Conservation (phyloP, 2,329 filamentous ascomycete genomes). For the Colletotrichum sp. region DNA sequence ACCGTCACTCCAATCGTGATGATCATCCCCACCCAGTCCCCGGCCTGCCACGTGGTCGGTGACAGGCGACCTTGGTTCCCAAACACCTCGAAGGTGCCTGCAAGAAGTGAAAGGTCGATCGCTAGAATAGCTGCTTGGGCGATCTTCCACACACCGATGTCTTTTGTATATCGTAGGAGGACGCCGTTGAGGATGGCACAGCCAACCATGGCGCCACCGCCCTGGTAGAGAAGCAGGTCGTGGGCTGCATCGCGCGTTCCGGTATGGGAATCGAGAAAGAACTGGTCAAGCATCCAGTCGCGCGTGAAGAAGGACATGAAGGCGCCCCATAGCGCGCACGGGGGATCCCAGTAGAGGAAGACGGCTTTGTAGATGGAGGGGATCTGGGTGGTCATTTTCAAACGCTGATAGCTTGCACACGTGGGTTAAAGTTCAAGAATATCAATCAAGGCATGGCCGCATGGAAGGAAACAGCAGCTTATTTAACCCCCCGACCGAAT, state of each 20-base stretch:
- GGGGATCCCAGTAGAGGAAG: conserved; percentile 26
- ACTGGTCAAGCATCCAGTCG: conserved; percentile 9
- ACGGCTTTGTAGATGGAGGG: conserved; percentile 22
- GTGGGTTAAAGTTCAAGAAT: not conserved
- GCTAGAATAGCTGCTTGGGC: conserved; percentile 25
- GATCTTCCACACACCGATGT: conserved; percentile 24
- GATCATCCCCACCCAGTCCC: not conserved
- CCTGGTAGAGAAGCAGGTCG: conserved; percentile 26
- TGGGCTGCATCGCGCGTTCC: conserved; percentile 18
- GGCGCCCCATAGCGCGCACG: conserved; percentile 24
- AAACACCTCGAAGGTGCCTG: conserved; percentile 19
- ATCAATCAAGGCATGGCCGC: not conserved
- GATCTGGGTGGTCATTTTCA: not conserved
- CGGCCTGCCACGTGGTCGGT: not conserved
- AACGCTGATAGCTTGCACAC: not conserved
- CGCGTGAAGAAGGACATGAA: conserved; percentile 24
- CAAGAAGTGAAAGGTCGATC: conserved; percentile 24
- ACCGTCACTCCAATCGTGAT: not conserved
- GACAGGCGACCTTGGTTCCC: conserved; percentile 16
- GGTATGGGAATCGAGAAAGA: not conserved
- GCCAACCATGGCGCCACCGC: conserved; percentile 23
- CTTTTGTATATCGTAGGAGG: conserved; percentile 23
- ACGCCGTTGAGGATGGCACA: conserved; percentile 21
- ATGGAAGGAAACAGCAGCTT: not conserved
- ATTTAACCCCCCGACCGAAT: not conserved